Percentiles rank a stretch among this genome's conserved stretches.
phyloP scores from a whole-genome alignment of 257 asterid species.

The Penstemon davidsonii region DNA sequence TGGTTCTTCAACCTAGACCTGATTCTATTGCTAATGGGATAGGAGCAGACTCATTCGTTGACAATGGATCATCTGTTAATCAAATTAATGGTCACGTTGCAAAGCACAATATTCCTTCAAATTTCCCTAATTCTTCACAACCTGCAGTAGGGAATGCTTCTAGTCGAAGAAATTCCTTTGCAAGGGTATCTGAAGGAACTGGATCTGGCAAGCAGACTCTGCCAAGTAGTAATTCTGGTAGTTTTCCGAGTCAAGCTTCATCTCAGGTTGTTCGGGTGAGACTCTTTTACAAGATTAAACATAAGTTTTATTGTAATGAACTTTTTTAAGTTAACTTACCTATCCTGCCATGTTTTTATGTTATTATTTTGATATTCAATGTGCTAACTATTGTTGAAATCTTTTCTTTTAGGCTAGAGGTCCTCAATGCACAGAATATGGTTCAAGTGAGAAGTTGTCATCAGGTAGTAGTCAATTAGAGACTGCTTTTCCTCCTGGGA shows the following conservation, averaged over 20 bases:
- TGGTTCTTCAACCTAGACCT: constrained; percentile 53
- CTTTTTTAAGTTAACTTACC: neutral
- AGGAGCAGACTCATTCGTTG: constrained; percentile 34
- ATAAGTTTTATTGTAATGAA: neutral
- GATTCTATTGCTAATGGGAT: constrained; percentile 50
- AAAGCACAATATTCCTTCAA: constrained; percentile 46
- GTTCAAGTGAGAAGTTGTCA: constrained; percentile 47
- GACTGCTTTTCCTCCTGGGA: constrained; percentile 45
- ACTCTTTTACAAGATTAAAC: neutral
- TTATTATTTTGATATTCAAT: no score
- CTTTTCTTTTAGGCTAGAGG: constrained; percentile 50
- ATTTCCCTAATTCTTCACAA: constrained; percentile 46
- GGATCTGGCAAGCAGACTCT: constrained; percentile 55
- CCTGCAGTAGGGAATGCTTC: constrained; percentile 44
- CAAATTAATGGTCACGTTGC: constrained; percentile 48
- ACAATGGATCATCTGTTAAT: constrained; percentile 37
- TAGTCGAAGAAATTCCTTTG: constrained; percentile 38
- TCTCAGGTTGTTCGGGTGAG: constrained; percentile 49
- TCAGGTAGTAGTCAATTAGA: constrained; percentile 45
- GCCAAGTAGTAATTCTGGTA: constrained; percentile 37
- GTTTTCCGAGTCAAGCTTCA: constrained; percentile 42
- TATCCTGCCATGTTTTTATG: neutral
- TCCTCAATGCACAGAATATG: constrained; percentile 47
- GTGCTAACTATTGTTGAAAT: constrained; percentile 1
- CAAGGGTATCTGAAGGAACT: constrained; percentile 45